phyloP scores from a whole-genome alignment of 495 filamentous ascomycete species.

The Pyronema domesticum region DNA sequence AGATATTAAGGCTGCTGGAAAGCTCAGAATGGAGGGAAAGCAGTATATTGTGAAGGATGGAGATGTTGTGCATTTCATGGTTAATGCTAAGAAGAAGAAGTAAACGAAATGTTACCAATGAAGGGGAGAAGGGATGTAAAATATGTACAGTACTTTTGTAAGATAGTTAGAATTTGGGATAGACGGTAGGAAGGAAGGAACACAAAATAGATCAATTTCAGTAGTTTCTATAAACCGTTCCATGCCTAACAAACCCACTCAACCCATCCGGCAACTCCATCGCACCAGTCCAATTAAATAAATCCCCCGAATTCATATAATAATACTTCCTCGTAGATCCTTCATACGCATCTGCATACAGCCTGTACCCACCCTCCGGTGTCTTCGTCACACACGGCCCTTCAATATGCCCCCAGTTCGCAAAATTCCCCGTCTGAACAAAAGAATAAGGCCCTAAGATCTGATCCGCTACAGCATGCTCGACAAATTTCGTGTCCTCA shows the following conservation, averaged over 20 bases:
- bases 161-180: too few relatives aligned
- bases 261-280: constrained; percentile 3
- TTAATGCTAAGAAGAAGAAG: constrained; percentile 1
- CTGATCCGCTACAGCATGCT: constrained; percentile 6
- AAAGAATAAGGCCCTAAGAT: constrained; percentile 12
- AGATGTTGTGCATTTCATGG: constrained; percentile 1
- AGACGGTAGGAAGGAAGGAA: too few relatives aligned
- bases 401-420: constrained; percentile 7
- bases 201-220: too few relatives aligned
- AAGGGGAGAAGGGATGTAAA: background rate
- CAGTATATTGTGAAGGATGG: constrained; percentile 23
- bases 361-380: constrained; percentile 9
- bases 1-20: constrained; percentile 22
- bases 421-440: constrained; percentile 11
- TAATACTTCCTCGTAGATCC: constrained; percentile 11
- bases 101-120: background rate
- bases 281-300: constrained; percentile 12
- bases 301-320: constrained; percentile 10
- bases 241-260: constrained; percentile 15
- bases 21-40: constrained; percentile 23
- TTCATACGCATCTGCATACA: constrained; percentile 15
- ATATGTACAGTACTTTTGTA: too few relatives aligned
- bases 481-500: constrained; percentile 13
- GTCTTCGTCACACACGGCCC: constrained; percentile 15
- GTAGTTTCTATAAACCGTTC: constrained; percentile 4